A percentile compares a stretch with the other conserved stretches of the same genome.
These are phyloP conservation scores for Trametes maxima DNA, from an alignment of 768 basidiomycete species.

Conservation along the genomic window DNA sequence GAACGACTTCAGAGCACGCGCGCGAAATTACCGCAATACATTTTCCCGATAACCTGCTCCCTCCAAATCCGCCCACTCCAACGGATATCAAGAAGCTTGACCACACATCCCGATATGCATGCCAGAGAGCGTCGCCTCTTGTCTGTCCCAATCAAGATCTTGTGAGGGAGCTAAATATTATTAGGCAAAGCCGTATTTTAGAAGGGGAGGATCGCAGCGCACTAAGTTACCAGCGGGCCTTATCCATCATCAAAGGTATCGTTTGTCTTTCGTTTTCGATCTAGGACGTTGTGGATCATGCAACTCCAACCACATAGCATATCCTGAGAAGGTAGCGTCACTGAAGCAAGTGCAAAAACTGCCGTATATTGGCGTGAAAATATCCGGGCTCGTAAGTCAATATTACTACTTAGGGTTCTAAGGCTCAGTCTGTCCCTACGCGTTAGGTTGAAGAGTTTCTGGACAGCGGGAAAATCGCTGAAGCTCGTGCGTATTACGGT, in stretches of 20 bases:
- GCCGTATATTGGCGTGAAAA: slow-evolving; percentile 44
- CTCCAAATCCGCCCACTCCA: slow-evolving; percentile 23
- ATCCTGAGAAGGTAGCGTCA: slow-evolving; percentile 35
- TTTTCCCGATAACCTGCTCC: slow-evolving; percentile 30
- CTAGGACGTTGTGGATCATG: background rate
- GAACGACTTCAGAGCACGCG: background rate
- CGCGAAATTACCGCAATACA: background rate
- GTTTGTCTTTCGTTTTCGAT: background rate
- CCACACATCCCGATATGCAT: slow-evolving; percentile 51
- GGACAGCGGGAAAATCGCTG: slow-evolving; percentile 53
- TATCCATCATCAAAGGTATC: slow-evolving; percentile 51
- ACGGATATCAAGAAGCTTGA: slow-evolving; percentile 29
- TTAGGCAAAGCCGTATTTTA: slow-evolving; percentile 58
- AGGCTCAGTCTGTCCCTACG: background rate
- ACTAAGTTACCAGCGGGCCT: slow-evolving; percentile 71
- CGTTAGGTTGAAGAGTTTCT: slow-evolving; percentile 67
- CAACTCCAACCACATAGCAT: slow-evolving; percentile 26
- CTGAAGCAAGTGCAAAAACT: slow-evolving; percentile 34
- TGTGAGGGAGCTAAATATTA: slow-evolving; percentile 56
- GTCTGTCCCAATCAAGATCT: slow-evolving; percentile 70
- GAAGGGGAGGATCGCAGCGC: slow-evolving; percentile 71
- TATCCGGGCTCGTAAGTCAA: slow-evolving; percentile 26
- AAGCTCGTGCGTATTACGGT: slow-evolving; percentile 51
- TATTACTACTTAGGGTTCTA: background rate
- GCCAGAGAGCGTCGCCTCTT: slow-evolving; percentile 65